Percentiles rank a stretch among this genome's conserved stretches.
These are phyloP conservation scores for Penicillium concentricum DNA, from an alignment of 2,329 filamentous ascomycete species.

Conservation along the genomic window DNA sequence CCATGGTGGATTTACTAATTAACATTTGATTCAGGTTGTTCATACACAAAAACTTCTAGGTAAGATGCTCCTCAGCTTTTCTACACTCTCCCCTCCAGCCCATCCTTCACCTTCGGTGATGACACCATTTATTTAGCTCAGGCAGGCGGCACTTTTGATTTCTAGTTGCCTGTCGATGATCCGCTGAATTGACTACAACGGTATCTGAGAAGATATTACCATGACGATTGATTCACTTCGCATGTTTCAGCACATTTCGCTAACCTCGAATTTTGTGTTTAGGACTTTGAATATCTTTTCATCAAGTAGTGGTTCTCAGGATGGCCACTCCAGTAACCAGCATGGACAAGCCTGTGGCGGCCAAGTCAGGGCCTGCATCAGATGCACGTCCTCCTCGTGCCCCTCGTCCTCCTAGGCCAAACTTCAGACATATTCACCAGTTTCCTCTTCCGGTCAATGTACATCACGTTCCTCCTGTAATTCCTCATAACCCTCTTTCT, in stretches of 20 bases:
- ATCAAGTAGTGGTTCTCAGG: conserved; percentile 26
- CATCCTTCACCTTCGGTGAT: conserved; percentile 42
- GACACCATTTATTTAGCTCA: conserved; percentile 45
- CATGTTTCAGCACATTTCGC: conserved; percentile 22
- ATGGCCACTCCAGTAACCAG: conserved; percentile 24
- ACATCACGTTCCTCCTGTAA: conserved; percentile 81
- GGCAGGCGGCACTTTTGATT: conserved; percentile 51
- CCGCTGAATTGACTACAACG: conserved; percentile 83
- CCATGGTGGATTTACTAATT: conserved; percentile 2
- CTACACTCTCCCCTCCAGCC: conserved; percentile 12
- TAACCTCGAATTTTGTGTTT: conserved; percentile 17
- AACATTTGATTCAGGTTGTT: conserved; percentile 2
- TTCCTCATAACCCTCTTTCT: conserved; percentile 89
- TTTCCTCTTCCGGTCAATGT: conserved; percentile 77
- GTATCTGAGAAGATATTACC: conserved; percentile 73
- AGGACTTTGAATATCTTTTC: conserved; percentile 12
- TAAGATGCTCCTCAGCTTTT: conserved; percentile 17
- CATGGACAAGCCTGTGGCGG: conserved; percentile 15
- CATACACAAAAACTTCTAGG: conserved; percentile 7
- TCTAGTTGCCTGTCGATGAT: conserved; percentile 52
- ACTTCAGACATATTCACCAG: conserved; percentile 75
- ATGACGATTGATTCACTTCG: conserved; percentile 5
- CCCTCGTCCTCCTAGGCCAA: conserved; percentile 43
- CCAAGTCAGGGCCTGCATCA: conserved; percentile 16
- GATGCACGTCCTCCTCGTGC: conserved; percentile 24